Percentiles rank a stretch among this genome's conserved stretches.
These are phyloP conservation scores for Yarrowia keelungensis DNA, from an alignment of 805 yeast genomes.

Conservation along the genomic window DNA sequence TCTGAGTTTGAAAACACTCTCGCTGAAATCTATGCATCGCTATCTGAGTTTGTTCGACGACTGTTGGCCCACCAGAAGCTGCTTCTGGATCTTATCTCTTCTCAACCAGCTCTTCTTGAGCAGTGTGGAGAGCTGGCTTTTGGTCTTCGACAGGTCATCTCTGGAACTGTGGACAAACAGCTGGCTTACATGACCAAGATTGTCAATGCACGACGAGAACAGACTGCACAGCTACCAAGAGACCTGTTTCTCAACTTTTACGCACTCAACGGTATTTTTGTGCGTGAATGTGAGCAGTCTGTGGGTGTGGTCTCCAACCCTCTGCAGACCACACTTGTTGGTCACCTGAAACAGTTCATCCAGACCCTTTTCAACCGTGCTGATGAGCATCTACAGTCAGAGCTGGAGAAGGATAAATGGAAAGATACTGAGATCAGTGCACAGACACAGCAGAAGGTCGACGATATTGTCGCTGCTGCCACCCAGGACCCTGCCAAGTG, in stretches of 20 bases:
- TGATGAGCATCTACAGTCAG: constrained; percentile 55
- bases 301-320: constrained; percentile 70
- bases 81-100: constrained; percentile 72
- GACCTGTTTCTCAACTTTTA: constrained; percentile 72
- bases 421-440: constrained; percentile 66
- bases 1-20: constrained; percentile 78
- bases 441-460: constrained; percentile 58
- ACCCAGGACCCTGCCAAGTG: constrained; percentile 58
- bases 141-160: constrained; percentile 66
- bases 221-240: constrained; percentile 63
- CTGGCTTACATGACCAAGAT: constrained; percentile 64
- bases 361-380: constrained; percentile 61
- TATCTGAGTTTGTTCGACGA: constrained; percentile 76
- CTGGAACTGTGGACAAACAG: constrained; percentile 69
- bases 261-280: constrained; percentile 69
- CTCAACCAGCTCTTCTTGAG: constrained; percentile 47
- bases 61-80: constrained; percentile 80
- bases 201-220: constrained; percentile 75
- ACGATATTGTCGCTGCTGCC: constrained; percentile 59
- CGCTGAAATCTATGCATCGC: constrained; percentile 61
- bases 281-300: constrained; percentile 82
- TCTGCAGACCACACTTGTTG: constrained; percentile 70
- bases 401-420: constrained; percentile 79
- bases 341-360: constrained; percentile 68
- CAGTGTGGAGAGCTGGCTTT: constrained; percentile 57